Base-by-base conservation (phyloP, 1,284 basidiomycete genomes). In the Puccinia hordei region DNA sequence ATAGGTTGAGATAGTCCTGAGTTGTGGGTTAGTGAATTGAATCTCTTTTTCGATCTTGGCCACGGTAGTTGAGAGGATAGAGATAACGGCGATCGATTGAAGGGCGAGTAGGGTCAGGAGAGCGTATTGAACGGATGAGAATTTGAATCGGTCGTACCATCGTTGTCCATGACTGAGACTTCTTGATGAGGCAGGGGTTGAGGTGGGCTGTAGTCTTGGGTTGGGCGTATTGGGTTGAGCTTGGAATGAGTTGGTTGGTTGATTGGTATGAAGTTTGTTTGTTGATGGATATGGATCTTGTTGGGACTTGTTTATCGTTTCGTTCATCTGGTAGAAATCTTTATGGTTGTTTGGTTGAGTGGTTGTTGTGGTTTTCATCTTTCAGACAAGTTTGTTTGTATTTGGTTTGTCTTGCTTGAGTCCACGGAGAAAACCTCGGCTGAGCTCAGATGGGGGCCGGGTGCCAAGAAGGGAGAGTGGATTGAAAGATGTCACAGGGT, bases 1-100 rank as follows among this genome's bases (percentile, higher is more conserved):
- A 61, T 78, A 78, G 57, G 76, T 78, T 30, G 76, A 78, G 27
- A 78, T 71, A 30, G 65, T 78, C 17, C 33, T 69, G 19, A 78
- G 66, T 49, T 78, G 76, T 24, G 76, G 65, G 46, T 53, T 78
- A 33, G 46, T 13, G 10, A 22, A n/a, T 61, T 78, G 76, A 12
- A 78, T 61, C 71, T 78, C 65, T 33, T 61, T 44, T 71, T 78
- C 53, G 51, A 78, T 78, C 35, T 71, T 69, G 19, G 65, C 65
- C 9, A 78, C 76, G 12, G 66, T 78, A 2, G 66, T 51, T 0
- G 76, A 69, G n/a, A 78, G 65, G 76, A 78, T 78, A n/a, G 76
- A 65, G 51, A 78, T 69, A 51, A 78, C 53, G 6, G 75, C 57
- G 24, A 78, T 78, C 1, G 76, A 69, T 55, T 78, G 76, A 3